Evolutionary conservation across 768 basidiomycete genomes (phyloP).

Genomic region (Omphalotus guepiniiformis): DNA sequence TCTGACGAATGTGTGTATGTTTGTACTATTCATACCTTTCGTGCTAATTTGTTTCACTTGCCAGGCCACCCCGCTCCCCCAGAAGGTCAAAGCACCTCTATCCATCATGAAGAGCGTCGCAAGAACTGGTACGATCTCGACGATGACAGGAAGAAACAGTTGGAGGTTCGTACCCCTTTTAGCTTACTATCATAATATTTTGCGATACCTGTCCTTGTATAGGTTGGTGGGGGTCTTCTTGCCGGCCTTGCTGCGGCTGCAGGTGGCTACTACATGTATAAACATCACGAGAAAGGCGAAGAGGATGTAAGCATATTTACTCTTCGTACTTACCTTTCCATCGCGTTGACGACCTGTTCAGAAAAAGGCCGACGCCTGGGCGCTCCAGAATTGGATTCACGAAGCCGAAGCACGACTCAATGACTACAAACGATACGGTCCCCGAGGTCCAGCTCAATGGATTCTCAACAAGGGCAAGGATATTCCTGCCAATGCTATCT

Average conservation of each 20-base stretch:
- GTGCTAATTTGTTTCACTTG: slow-evolving; percentile 1
- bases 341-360: slow-evolving; percentile 19
- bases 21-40: slow-evolving; percentile 2
- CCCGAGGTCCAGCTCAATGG: slow-evolving; percentile 54
- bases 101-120: slow-evolving; percentile 43
- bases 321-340: neutral
- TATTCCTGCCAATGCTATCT: slow-evolving; percentile 56
- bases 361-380: slow-evolving; percentile 51
- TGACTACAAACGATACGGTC: slow-evolving; percentile 40
- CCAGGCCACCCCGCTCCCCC: slow-evolving; percentile 11
- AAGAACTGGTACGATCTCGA: slow-evolving; percentile 54
- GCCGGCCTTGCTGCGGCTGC: slow-evolving; percentile 50
- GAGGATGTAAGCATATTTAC: slow-evolving; percentile 43
- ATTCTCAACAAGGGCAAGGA: slow-evolving; percentile 51
- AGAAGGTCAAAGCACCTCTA: slow-evolving; percentile 20
- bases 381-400: slow-evolving; percentile 45
- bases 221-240: slow-evolving; percentile 65
- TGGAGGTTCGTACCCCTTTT: slow-evolving; percentile 38
- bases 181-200: neutral
- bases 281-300: slow-evolving; percentile 50
- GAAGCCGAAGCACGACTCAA: slow-evolving; percentile 55
- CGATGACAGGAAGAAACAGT: slow-evolving; percentile 51
- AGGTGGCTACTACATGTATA: slow-evolving; percentile 48
- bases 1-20: slow-evolving; percentile 12
- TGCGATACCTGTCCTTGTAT: slow-evolving; percentile 8